A percentile compares a stretch with the other conserved stretches of the same genome.
These are phyloP conservation scores for Apiotrichum sp. DNA, from an alignment of 1,284 basidiomycete species.

Conservation along the genomic window DNA sequence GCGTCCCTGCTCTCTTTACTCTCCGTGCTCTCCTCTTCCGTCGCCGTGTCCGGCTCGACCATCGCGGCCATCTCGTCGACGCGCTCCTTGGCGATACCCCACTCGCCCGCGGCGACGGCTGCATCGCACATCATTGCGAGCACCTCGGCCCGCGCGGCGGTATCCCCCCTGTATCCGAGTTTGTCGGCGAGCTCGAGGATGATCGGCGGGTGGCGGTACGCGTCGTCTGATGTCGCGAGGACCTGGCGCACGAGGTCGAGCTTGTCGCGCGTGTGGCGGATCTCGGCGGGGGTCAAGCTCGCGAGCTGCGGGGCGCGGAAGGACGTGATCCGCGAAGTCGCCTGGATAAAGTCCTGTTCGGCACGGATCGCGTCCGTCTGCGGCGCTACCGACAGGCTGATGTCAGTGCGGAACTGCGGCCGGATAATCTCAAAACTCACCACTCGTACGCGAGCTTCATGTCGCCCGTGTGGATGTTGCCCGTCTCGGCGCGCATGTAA, in stretches of 20 bases:
- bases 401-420: neutral
- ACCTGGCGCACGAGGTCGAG: constrained; percentile 70
- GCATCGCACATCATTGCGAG: constrained; percentile 82
- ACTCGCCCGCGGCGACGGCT: constrained; percentile 73
- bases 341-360: constrained; percentile 89
- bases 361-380: constrained; percentile 57
- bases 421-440: constrained; percentile 50
- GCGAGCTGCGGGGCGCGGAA: constrained; percentile 59
- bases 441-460: constrained; percentile 95
- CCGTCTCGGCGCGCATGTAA: constrained; percentile 85
- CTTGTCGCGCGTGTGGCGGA: constrained; percentile 77
- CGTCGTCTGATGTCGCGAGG: constrained; percentile 70
- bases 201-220: constrained; percentile 81
- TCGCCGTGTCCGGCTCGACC: constrained; percentile 40
- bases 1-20: neutral
- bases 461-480: constrained; percentile 82
- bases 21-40: neutral
- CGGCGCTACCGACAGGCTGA: constrained; percentile 66
- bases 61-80: constrained; percentile 65
- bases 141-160: constrained; percentile 67
- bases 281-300: constrained; percentile 74
- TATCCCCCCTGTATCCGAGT: constrained; percentile 68
- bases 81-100: constrained; percentile 62
- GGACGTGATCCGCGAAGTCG: constrained; percentile 62
- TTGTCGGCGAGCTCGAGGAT: constrained; percentile 81